Conservation (phyloP, 192 early-diverging fungal genomes). For the Backusella australiensis region DNA sequence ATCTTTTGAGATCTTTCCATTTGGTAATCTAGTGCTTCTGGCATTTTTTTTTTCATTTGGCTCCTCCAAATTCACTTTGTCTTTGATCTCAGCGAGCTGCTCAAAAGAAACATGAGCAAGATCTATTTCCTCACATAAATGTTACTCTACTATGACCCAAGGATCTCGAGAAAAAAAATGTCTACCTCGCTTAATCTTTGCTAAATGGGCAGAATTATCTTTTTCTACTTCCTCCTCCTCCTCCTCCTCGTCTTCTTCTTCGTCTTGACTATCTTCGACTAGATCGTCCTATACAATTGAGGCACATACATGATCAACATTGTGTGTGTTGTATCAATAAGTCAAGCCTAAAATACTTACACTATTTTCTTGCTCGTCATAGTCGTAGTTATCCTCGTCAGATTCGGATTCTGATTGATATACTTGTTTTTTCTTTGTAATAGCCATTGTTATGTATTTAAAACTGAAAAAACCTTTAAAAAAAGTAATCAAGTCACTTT, state of each 20-base stretch:
- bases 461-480: not conserved
- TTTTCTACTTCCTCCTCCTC: conserved; percentile 17
- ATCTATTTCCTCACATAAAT: conserved; percentile 24
- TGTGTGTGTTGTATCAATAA: not conserved
- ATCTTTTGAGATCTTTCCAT: conserved; percentile 20
- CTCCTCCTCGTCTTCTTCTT: conserved; percentile 13
- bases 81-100: conserved; percentile 74
- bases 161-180: not conserved
- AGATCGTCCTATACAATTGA: not conserved
- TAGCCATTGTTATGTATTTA: not conserved
- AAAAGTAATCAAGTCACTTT: not conserved
- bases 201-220: conserved; percentile 5
- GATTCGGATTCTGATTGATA: conserved; percentile 9
- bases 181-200: conserved; percentile 34
- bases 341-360: not conserved
- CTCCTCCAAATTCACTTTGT: conserved; percentile 65
- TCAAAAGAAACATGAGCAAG: conserved; percentile 81
- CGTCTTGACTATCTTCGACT: not conserved
- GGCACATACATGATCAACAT: not conserved
- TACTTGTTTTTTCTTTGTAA: conserved; percentile 7
- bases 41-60: conserved; percentile 51
- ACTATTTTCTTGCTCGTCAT: conserved; percentile 6
- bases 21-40: conserved; percentile 30
- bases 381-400: conserved; percentile 8
- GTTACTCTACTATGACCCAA: not conserved